phyloP scores from a whole-genome alignment of 2,329 filamentous ascomycete genomes.

The Xylaria sp. region DNA sequence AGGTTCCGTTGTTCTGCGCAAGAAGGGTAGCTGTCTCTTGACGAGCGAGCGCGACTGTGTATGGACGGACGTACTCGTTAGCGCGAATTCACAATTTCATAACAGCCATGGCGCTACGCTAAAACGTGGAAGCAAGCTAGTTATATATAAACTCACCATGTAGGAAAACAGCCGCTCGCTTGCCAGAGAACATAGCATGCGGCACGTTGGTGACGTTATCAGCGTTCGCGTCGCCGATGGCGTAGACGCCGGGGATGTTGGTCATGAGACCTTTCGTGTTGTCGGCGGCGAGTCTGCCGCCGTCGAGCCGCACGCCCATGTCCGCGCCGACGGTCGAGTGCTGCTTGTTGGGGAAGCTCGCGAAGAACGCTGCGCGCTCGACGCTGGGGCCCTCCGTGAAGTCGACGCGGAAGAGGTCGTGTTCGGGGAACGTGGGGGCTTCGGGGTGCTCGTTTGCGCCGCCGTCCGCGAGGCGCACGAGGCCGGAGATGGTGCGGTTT shows the following conservation, averaged over 20 bases:
- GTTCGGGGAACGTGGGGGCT: slow-evolving; percentile 59
- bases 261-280: slow-evolving; percentile 58
- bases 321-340: slow-evolving; percentile 59
- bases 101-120: no score
- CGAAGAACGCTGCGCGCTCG: slow-evolving; percentile 63
- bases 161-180: slow-evolving; percentile 66
- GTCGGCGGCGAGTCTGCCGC: slow-evolving; percentile 58
- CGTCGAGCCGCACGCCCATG: slow-evolving; percentile 59
- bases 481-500: slow-evolving; percentile 63
- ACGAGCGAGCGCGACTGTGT: slow-evolving; percentile 55
- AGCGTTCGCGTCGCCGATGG: slow-evolving; percentile 69
- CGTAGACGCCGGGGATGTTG: slow-evolving; percentile 66
- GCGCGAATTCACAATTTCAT: not conserved
- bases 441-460: slow-evolving; percentile 53
- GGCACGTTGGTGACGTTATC: slow-evolving; percentile 71
- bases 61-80: slow-evolving; percentile 14
- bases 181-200: slow-evolving; percentile 69
- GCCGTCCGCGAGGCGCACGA: slow-evolving; percentile 60
- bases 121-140: no score
- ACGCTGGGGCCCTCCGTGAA: slow-evolving; percentile 58
- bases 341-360: slow-evolving; percentile 61
- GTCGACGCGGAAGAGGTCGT: slow-evolving; percentile 66
- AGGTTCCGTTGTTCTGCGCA: slow-evolving; percentile 46
- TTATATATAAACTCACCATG: slow-evolving; percentile 64
- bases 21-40: slow-evolving; percentile 54